Conservation (phyloP, 495 filamentous ascomycete species). For the Aspergillus ellipticus region DNA sequence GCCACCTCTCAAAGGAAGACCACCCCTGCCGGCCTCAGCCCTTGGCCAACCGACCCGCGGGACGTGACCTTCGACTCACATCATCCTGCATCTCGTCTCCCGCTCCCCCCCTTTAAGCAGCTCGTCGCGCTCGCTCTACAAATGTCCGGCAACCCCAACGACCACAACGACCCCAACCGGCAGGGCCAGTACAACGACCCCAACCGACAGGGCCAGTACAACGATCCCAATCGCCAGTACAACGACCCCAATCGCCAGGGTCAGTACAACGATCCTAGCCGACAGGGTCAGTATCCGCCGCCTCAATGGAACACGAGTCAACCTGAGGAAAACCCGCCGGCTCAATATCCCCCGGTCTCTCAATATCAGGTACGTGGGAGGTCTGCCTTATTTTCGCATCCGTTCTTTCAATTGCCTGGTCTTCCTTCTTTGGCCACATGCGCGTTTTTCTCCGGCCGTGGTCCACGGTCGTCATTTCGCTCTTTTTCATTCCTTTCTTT, state of each 20-base stretch:
- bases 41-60: conserved; percentile 17
- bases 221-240: conserved; percentile 41
- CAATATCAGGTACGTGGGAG: conserved; percentile 42
- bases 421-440: too few species aligned
- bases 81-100: conserved; percentile 26
- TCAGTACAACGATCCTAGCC: conserved; percentile 45
- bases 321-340: conserved; percentile 37
- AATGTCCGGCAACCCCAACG: conserved; percentile 50
- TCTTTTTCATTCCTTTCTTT: conserved; percentile 3
- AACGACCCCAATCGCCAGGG: conserved; percentile 32
- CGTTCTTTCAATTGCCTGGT: background rate
- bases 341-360: conserved; percentile 30
- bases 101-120: conserved; percentile 15
- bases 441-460: background rate
- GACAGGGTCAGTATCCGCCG: conserved; percentile 45
- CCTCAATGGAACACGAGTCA: conserved; percentile 44
- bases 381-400: conserved; percentile 9
- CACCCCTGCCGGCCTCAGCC: conserved; percentile 10
- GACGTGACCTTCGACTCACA: conserved; percentile 25
- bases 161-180: conserved; percentile 38
- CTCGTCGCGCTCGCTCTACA: conserved; percentile 21
- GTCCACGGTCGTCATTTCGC: background rate
- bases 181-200: conserved; percentile 37
- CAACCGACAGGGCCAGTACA: conserved; percentile 33
- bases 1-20: background rate